Evolutionary conservation across 1,284 basidiomycete species (phyloP), one percentile per base, ranked within the genome.

Genomic region (Crepidotus sp.): DNA sequence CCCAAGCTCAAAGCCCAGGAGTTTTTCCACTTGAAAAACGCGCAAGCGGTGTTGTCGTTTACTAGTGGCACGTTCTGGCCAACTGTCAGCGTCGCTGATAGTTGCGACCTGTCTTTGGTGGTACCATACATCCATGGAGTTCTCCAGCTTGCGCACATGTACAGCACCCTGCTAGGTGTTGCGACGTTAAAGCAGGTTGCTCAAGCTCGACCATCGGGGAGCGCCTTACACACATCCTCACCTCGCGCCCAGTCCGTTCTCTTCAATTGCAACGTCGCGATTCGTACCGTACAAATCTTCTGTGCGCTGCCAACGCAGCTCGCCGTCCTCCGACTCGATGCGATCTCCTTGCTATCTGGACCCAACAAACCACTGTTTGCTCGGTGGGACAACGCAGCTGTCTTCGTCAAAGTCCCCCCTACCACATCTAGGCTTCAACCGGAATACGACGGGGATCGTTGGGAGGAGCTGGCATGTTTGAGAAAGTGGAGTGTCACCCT

Each of bases 381-480:
- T 10, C 63, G 60, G 29, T 67, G 72, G 59, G 61, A 62, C 38
- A 69, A 62, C 51, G 54, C 62, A 8, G 59, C 62, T 30, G 62
- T 64, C 25, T 80, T 65, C 69, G 71, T 78, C 66, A 40, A 44
- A 34, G 40, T 46, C 24, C 58, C 70, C 21, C 57, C 62, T 36
- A 38, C 53, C 19, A 53, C 57, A 26, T 46, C 58, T 27, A 59
- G 60, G 45, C 54, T 54, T 30, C 67, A 66, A 57, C 58, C 70
- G 24, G 59, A 63, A 18, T 46, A 49, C 8, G 45, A 54, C 37
- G 59, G 55, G 14, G 61, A 61, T 10, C 64, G 69, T 48, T 97
- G 92, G 91, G 89, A 91, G 51, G 89, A 95, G 58, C 65, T 94
- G 1, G 61, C 75, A 7, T 73, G 76, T 11, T 58, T 95, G 21